Base-by-base conservation (phyloP, 768 basidiomycete genomes). In the Cubamyces lactineus region DNA sequence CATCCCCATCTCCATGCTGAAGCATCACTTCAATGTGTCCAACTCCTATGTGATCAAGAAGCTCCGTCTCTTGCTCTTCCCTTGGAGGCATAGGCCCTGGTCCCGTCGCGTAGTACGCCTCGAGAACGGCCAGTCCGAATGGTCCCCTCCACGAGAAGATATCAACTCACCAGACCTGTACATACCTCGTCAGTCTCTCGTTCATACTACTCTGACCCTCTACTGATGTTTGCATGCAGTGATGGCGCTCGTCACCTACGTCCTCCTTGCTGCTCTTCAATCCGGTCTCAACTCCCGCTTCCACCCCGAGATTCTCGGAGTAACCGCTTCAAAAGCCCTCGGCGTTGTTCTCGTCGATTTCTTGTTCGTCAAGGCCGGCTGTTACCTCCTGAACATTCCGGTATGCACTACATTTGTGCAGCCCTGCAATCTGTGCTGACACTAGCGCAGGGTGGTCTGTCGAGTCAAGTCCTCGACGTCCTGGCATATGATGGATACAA, bases 401-500 rank as follows among this genome's bases (percentile, higher is more conserved):
- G 71, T 70, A 19, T n/a, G 69, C 34, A 34, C 1, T 34, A 34
- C 9, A 34, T 34, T 5, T 11, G 9, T 34, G 9, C 1, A 34
- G 11, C 34, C 9, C 1, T 6, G 6, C 9, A 30, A 3, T 8
- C 34, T 34, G 34, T 1, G 34, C 34, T 34, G 34, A 34, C 34
- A 34, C 9, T 6, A 34, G n/a, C n/a, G n/a, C n/a, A 88, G 62
- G 88, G 87, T 3, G 64, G 67, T 7, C 59, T 68, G 21, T 75
- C 80, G 8, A 80, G 78, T 24, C 89, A 91, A 48, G 83, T 92
- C 23, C 81, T 91, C 5, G 94, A 97, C 70, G 75, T 98, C 50
- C 76, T 97, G 30, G 92, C 96, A 0, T 98, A 98, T 71, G 91
- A 89, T 5, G 96, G 97, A 0, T 98, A 98, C 78, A 98, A 99